Evolutionary conservation across 1,284 basidiomycete genomes (phyloP).

Genomic region (Cutaneotrichosporon sp.): DNA sequence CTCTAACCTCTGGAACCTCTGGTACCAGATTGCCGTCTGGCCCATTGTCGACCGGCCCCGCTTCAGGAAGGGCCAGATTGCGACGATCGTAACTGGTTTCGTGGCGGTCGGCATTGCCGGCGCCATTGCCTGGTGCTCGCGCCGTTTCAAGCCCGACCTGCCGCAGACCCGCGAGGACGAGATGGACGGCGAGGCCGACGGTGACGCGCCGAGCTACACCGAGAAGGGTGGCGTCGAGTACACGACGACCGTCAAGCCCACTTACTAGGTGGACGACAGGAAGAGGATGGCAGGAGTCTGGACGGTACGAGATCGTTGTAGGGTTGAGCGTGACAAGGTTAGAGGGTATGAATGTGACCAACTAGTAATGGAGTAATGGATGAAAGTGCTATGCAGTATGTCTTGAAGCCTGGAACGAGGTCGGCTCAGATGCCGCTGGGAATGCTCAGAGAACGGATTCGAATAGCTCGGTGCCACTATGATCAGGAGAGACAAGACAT

Average conservation of each 20-base stretch:
- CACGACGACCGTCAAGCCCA: background rate
- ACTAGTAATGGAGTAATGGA: too few relatives aligned
- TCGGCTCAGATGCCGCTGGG: too few relatives aligned
- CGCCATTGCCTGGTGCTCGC: conserved; percentile 37
- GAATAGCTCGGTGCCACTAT: too few relatives aligned
- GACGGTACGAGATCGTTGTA: too few relatives aligned
- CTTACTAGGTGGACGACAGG: background rate
- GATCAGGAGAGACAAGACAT: too few relatives aligned
- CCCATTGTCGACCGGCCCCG: conserved; percentile 39
- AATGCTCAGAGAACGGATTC: too few relatives aligned
- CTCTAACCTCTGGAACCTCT: conserved; percentile 34
- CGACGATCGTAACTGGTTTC: conserved; percentile 41
- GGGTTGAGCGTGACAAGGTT: too few relatives aligned
- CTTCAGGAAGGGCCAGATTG: conserved; percentile 47
- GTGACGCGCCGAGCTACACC: background rate
- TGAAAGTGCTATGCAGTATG: too few relatives aligned
- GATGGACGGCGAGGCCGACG: background rate
- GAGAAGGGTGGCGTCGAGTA: conserved; percentile 1
- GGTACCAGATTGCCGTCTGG: conserved; percentile 45
- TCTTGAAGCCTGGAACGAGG: too few relatives aligned
- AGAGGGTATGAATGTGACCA: too few relatives aligned
- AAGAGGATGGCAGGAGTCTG: background rate
- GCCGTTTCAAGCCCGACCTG: conserved; percentile 25
- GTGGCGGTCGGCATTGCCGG: conserved; percentile 28
- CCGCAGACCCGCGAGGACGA: conserved; percentile 15